These are phyloP conservation scores for Acacia melanoxylon DNA, from an alignment of 306 rosid genomes.

Conservation along the genomic window DNA sequence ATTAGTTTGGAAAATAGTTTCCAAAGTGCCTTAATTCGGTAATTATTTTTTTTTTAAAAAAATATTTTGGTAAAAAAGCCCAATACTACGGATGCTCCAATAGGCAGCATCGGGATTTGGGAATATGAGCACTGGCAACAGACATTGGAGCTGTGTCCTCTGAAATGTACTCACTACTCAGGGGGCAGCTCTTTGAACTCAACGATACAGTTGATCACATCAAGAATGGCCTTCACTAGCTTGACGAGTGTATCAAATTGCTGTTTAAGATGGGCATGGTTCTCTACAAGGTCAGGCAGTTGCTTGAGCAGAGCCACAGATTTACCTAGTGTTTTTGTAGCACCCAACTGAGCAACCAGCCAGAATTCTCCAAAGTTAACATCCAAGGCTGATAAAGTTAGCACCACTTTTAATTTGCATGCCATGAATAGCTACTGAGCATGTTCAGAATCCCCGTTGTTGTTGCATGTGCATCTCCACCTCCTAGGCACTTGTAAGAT, in stretches of 20 bases:
- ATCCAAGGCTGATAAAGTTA: slow-evolving; percentile 48
- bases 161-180: slow-evolving; percentile 49
- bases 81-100: slow-evolving; percentile 51
- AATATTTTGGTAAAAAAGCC: no score
- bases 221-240: slow-evolving; percentile 36
- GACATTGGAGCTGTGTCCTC: slow-evolving; percentile 43
- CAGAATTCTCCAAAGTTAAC: slow-evolving; percentile 54
- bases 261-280: slow-evolving; percentile 34
- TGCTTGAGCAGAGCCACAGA: slow-evolving; percentile 53
- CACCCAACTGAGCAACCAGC: slow-evolving; percentile 51
- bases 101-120: slow-evolving; percentile 58
- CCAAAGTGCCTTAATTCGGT: no score
- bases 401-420: slow-evolving; percentile 52
- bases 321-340: slow-evolving; percentile 51
- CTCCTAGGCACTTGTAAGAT: slow-evolving; percentile 39
- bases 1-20: no score
- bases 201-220: slow-evolving; percentile 40
- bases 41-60: no score
- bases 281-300: slow-evolving; percentile 42
- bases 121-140: slow-evolving; percentile 43
- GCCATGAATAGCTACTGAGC: slow-evolving; percentile 55
- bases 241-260: slow-evolving; percentile 43
- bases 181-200: slow-evolving; percentile 40
- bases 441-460: slow-evolving; percentile 45
- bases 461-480: slow-evolving; percentile 45